A percentile compares a stretch with the other conserved stretches of the same genome.
Conservation (phyloP, 306 rosid species). For the Quercus wislizeni region DNA sequence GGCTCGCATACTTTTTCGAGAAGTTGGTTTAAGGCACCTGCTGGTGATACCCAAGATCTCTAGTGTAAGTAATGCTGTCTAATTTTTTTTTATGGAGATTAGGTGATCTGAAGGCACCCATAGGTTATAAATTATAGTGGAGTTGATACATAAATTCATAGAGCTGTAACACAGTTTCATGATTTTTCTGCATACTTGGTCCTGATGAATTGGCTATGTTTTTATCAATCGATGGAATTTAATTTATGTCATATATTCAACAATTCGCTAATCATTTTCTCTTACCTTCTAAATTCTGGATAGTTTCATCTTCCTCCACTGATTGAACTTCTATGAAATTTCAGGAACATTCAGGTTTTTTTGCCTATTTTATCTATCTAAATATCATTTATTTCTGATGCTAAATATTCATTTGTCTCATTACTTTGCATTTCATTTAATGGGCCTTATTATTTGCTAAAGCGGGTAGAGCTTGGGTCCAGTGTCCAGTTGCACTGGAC, state of each 20-base stretch:
- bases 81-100: not conserved
- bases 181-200: not conserved
- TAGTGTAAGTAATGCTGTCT: constrained; percentile 52
- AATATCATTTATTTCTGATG: not conserved
- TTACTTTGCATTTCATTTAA: not conserved
- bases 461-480: too few relatives aligned
- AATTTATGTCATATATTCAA: not conserved
- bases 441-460: not conserved
- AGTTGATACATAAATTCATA: not conserved
- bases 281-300: not conserved
- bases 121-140: not conserved
- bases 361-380: not conserved
- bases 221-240: not conserved
- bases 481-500: too few relatives aligned
- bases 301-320: not conserved
- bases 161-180: not conserved
- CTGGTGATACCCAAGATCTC: constrained; percentile 84
- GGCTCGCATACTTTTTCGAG: constrained; percentile 79
- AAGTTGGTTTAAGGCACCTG: constrained; percentile 85
- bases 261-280: not conserved
- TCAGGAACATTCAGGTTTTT: not conserved
- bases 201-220: not conserved
- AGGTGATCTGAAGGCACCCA: not conserved
- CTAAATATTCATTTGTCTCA: not conserved
- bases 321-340: not conserved